Percentiles rank a stretch among this genome's conserved stretches.
Conservation (phyloP, 257 asterid species). For the Thymus mandschuricus region DNA sequence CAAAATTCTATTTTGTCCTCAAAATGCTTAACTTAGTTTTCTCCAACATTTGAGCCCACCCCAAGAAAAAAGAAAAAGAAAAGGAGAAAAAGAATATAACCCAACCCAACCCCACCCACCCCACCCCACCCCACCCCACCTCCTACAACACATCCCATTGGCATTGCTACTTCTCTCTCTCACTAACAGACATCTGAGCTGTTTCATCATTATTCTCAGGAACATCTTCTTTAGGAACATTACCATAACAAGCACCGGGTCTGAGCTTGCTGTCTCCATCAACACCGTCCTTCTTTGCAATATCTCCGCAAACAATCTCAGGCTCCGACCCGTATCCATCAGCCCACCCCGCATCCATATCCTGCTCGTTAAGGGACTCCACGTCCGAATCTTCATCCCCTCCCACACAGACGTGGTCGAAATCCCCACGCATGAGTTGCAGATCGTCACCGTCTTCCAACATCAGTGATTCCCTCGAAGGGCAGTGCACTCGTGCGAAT, state of each 20-base stretch:
- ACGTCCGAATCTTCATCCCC: slow-evolving; percentile 45
- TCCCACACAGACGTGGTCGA: slow-evolving; percentile 28
- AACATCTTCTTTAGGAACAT: slow-evolving; percentile 19
- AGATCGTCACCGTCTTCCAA: slow-evolving; percentile 49
- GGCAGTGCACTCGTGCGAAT: slow-evolving; percentile 27
- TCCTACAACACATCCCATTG: background rate
- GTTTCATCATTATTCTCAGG: slow-evolving; percentile 12
- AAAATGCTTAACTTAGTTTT: slow-evolving; percentile 1
- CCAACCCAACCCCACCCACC: background rate
- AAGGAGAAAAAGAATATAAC: background rate
- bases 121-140: background rate
- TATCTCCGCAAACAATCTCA: slow-evolving; percentile 24
- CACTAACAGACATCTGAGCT: slow-evolving; percentile 14
- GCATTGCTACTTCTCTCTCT: background rate
- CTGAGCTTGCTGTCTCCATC: slow-evolving; percentile 13
- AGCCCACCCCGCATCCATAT: slow-evolving; percentile 32
- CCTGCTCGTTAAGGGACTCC: slow-evolving; percentile 43
- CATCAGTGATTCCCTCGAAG: slow-evolving; percentile 43
- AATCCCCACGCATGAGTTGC: slow-evolving; percentile 32
- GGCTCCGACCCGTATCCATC: slow-evolving; percentile 24
- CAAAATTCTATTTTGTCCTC: slow-evolving; percentile 20
- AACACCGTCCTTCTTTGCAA: slow-evolving; percentile 25
- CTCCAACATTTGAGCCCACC: background rate
- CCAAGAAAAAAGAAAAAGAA: background rate
- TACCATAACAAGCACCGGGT: slow-evolving; percentile 12